phyloP scores from a whole-genome alignment of 2,329 filamentous ascomycete genomes.

The Paecilomyces niveus region DNA sequence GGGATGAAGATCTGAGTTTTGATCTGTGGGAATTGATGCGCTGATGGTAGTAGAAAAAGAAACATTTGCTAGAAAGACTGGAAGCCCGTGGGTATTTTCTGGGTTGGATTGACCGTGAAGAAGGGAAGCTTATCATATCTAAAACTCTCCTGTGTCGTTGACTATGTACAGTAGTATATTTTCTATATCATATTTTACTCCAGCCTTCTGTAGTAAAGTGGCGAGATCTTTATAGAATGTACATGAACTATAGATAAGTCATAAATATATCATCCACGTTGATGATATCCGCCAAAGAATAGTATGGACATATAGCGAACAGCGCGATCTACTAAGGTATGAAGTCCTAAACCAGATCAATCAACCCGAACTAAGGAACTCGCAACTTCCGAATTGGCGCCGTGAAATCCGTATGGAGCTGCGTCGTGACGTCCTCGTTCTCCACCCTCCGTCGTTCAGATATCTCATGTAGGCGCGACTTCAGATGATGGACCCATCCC shows the following conservation, averaged over 20 bases:
- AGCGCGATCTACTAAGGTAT: not conserved
- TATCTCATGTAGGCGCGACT: slow-evolving; percentile 8
- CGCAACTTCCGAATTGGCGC: not conserved
- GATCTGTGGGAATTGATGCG: not conserved
- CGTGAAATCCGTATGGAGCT: not conserved
- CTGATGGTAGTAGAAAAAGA: not conserved
- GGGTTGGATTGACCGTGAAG: not conserved
- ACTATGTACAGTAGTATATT: not conserved
- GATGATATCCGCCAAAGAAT: not conserved
- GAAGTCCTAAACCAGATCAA: not conserved
- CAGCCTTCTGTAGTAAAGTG: not conserved
- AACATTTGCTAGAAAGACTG: not conserved
- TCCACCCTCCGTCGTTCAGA: slow-evolving; percentile 3
- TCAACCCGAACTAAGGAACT: not conserved
- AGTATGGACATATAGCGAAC: not conserved
- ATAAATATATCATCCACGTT: not conserved
- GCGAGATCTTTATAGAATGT: not conserved
- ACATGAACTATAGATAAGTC: not conserved
- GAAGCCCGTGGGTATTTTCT: not conserved
- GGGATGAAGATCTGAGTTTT: slow-evolving; percentile 64
- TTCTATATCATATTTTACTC: not conserved
- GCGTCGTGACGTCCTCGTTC: not conserved
- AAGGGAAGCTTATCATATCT: not conserved
- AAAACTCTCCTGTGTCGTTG: not conserved
- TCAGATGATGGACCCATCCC: slow-evolving; percentile 20